These are phyloP conservation scores for Isoetes taiwanensis DNA, from an alignment of 75 land plant species.

Conservation along the genomic window DNA sequence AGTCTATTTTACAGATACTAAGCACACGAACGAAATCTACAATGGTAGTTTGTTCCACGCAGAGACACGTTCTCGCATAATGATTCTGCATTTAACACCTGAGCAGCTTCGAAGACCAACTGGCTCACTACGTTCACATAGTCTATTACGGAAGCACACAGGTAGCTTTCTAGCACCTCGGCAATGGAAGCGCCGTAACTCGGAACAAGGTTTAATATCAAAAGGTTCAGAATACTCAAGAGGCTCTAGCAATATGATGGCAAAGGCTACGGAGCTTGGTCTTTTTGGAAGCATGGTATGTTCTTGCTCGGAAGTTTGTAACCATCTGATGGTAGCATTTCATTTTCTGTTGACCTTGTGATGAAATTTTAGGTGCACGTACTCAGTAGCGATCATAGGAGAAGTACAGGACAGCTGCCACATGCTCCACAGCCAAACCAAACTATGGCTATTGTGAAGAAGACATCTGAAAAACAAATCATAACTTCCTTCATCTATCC, in stretches of 20 bases:
- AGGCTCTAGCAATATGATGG: conserved; percentile 7
- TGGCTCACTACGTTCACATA: conserved; percentile 22
- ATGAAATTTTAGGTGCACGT: neutral
- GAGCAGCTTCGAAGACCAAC: conserved; percentile 16
- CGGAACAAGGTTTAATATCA: neutral
- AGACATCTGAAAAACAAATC: too few relatives aligned
- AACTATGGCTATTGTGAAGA: too few relatives aligned
- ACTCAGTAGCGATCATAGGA: neutral
- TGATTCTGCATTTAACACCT: conserved; percentile 41
- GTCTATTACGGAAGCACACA: conserved; percentile 53
- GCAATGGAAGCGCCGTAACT: neutral
- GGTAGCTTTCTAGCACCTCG: conserved; percentile 7
- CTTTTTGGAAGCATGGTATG: conserved; percentile 60
- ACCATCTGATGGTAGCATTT: neutral
- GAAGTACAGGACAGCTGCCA: conserved; percentile 21
- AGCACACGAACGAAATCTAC: conserved; percentile 21
- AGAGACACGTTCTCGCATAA: conserved; percentile 63
- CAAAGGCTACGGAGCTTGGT: conserved; percentile 27
- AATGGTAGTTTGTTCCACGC: conserved; percentile 35
- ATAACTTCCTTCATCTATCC: too few relatives aligned
- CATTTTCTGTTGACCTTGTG: neutral
- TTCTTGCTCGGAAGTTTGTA: neutral
- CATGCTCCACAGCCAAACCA: conserved; percentile 22
- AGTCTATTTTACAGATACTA: conserved; percentile 24
- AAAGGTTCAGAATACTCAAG: neutral